Conservation (phyloP, 768 basidiomycete species). For the Trametes sanguinea region DNA sequence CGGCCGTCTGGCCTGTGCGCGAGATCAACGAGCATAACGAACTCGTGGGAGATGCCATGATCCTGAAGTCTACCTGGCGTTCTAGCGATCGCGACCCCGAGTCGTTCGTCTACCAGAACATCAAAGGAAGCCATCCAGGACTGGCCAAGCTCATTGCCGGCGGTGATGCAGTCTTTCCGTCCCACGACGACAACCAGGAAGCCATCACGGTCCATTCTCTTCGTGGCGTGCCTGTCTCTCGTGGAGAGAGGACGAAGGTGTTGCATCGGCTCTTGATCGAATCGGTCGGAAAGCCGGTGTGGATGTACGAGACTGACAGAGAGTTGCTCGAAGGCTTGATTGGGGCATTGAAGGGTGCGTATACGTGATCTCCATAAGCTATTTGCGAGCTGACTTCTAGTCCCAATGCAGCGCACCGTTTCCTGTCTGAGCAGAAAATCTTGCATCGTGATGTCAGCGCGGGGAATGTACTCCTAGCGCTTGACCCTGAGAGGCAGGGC, state of each 20-base stretch:
- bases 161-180: background rate
- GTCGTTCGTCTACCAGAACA: background rate
- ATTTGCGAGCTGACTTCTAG: too few species aligned
- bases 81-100: background rate
- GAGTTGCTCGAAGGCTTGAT: constrained; percentile 6
- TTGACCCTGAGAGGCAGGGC: constrained; percentile 7
- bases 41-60: background rate
- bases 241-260: background rate
- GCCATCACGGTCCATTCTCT: background rate
- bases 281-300: constrained; percentile 10
- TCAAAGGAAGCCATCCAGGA: background rate
- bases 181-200: too few species aligned
- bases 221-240: background rate
- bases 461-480: constrained; percentile 37
- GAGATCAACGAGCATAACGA: background rate
- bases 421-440: constrained; percentile 29
- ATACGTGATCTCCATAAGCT: too few species aligned
- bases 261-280: constrained; percentile 16
- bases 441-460: constrained; percentile 38
- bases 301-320: constrained; percentile 12
- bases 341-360: constrained; percentile 4
- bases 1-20: constrained; percentile 17
- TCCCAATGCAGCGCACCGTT: constrained; percentile 24
- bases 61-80: constrained; percentile 7
- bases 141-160: background rate